Evolutionary conservation across 805 yeast genomes (phyloP), one percentile per base, ranked within the genome.

Genomic region (Ogataea salicorniae): DNA sequence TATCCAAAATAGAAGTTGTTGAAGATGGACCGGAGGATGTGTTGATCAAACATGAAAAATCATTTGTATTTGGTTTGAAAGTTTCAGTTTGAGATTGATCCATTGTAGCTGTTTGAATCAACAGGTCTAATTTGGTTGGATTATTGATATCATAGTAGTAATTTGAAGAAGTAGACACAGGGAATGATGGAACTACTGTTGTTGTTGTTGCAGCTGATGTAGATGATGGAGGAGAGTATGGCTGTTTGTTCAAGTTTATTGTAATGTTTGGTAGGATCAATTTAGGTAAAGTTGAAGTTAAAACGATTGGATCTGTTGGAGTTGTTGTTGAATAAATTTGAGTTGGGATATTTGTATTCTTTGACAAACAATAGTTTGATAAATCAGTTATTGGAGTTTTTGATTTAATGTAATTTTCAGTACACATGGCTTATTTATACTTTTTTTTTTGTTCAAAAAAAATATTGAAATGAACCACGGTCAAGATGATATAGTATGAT

Each of bases 91-190:
- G 16, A 36, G 40, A 35, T 22, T 42, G 46, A 39, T 53, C 54
- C 51, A 49, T 51, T 6, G 66, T 56, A 1, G 68, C 68, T 5
- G 68, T 64, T 37, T 63, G 65, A 43, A 64, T 61, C 6, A 64
- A 49, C 13, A 64, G 44, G 34, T 64, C 68, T 17, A 64, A 33
- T 43, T 63, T 63, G 5, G 65, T 57, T 20, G 51, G 55, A 20
- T 46, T 49, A 22, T 35, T 38, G 14, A 20, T 34, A 16, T 33
- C 26, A 37, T 37, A 23, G 26, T 36, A 42, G 20, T 43, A 43
- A 34, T 34, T n/a, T 26, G 31, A 26, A 3, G 31, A 26, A 4
- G 31, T 5, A 4, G 31, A 26, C 13, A 26, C 11, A 26, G 8
- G 31, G 6, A 15, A 11, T n/a, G 20, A 14, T 37, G 7, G 43